phyloP scores from a whole-genome alignment of 352 stramenopile genomes.

The Lagenidium sp. region DNA sequence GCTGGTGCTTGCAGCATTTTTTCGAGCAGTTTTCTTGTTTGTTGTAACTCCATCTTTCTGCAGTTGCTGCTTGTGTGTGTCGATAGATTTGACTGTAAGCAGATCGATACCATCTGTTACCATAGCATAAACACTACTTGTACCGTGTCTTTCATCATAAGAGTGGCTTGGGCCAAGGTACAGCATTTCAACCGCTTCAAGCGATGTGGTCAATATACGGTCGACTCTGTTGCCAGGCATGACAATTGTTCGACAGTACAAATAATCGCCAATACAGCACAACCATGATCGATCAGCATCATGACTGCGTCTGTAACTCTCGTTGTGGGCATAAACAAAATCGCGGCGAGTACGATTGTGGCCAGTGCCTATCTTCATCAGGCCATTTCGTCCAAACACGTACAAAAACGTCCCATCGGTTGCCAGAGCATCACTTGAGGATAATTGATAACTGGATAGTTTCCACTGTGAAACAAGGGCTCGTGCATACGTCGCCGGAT shows the following conservation, averaged over 20 bases:
- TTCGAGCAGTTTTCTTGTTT: constrained; percentile 12
- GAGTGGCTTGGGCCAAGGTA: constrained; percentile 36
- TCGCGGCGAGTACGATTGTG: constrained; percentile 52
- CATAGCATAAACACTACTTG: constrained; percentile 65
- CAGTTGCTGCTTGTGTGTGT: constrained; percentile 32
- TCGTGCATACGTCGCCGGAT: constrained; percentile 48
- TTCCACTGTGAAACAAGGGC: constrained; percentile 59
- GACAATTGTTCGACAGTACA: constrained; percentile 71
- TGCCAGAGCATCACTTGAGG: constrained; percentile 58
- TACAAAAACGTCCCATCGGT: constrained; percentile 65
- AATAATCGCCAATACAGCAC: constrained; percentile 40
- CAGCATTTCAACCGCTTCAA: constrained; percentile 41
- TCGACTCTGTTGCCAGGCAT: constrained; percentile 60
- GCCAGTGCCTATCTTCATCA: constrained; percentile 68
- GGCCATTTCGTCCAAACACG: constrained; percentile 44
- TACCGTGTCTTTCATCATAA: constrained; percentile 21
- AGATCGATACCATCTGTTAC: constrained; percentile 49
- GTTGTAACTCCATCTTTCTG: no score
- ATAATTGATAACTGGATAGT: constrained; percentile 46
- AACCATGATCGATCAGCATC: constrained; percentile 75
- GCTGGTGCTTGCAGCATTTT: background rate
- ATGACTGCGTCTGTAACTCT: constrained; percentile 33
- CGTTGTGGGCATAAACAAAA: constrained; percentile 64
- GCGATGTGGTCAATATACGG: constrained; percentile 31
- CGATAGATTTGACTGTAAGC: constrained; percentile 56